phyloP scores from a whole-genome alignment of 202 grass and related monocot genomes.

The Panicum virgatum region DNA sequence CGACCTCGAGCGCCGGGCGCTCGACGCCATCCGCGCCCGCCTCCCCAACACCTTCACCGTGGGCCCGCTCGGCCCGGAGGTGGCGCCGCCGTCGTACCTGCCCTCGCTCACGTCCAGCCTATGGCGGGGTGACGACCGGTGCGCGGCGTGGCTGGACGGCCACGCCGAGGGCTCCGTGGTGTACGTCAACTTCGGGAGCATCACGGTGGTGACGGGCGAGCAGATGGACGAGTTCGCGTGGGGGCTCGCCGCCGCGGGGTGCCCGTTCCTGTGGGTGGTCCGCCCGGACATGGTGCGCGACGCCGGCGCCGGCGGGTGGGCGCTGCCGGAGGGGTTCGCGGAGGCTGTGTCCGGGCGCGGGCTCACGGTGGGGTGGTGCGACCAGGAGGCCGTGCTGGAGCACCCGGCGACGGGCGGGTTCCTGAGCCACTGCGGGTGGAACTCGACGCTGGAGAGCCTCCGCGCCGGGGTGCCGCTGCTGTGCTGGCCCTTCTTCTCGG shows the following conservation, averaged over 20 bases:
- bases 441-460: constrained; percentile 55
- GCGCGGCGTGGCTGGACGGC: constrained; percentile 52
- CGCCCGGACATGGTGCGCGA: constrained; percentile 49
- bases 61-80: constrained; percentile 45
- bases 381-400: constrained; percentile 61
- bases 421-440: constrained; percentile 63
- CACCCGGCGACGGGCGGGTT: constrained; percentile 50
- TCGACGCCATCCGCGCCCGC: constrained; percentile 32
- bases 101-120: constrained; percentile 43
- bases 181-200: constrained; percentile 75
- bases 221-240: constrained; percentile 60
- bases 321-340: constrained; percentile 34
- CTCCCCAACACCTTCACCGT: constrained; percentile 58
- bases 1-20: constrained; percentile 28
- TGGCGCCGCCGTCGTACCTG: constrained; percentile 27
- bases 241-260: constrained; percentile 31
- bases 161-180: constrained; percentile 41
- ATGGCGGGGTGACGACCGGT: constrained; percentile 55
- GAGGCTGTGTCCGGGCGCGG: constrained; percentile 39
- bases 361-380: constrained; percentile 54
- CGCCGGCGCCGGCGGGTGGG: neutral
- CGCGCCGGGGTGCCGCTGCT: constrained; percentile 51
- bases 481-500: constrained; percentile 71
- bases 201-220: constrained; percentile 46
- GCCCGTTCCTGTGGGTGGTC: constrained; percentile 64